A percentile compares a stretch with the other conserved stretches of the same genome.
Conservation (phyloP, 257 asterid genomes). For the Echium plantagineum region DNA sequence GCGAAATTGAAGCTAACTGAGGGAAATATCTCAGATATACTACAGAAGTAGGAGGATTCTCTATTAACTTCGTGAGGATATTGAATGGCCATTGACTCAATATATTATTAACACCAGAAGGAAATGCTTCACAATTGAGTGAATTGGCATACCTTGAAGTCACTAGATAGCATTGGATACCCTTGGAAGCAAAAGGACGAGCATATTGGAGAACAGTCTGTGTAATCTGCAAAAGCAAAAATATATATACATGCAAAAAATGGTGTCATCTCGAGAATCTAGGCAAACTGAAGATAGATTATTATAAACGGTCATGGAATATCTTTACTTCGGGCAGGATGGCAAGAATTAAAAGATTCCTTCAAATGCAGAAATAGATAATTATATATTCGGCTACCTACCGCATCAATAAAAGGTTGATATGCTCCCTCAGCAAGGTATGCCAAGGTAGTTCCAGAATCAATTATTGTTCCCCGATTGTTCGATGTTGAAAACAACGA, state of each 20-base stretch:
- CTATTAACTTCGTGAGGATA: too few relatives aligned
- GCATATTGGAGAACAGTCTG: slow-evolving; percentile 50
- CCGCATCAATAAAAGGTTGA: slow-evolving; percentile 73
- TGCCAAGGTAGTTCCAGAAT: slow-evolving; percentile 94
- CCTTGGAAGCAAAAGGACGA: slow-evolving; percentile 48
- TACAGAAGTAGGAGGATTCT: slow-evolving; percentile 13
- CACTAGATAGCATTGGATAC: slow-evolving; percentile 70
- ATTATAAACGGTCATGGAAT: too few relatives aligned
- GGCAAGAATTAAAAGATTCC: too few relatives aligned
- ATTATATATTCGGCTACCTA: slow-evolving; percentile 24
- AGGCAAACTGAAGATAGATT: too few relatives aligned
- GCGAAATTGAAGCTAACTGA: slow-evolving; percentile 65
- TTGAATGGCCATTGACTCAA: too few relatives aligned
- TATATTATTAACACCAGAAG: background rate
- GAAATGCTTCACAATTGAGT: background rate
- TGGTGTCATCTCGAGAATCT: too few relatives aligned
- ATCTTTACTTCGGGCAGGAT: too few relatives aligned
- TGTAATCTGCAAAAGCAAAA: slow-evolving; percentile 40
- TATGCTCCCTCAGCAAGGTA: slow-evolving; percentile 86
- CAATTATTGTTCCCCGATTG: slow-evolving; percentile 82
- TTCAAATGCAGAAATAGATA: background rate
- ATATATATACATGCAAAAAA: background rate
- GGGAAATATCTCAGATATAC: slow-evolving; percentile 69
- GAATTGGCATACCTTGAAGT: slow-evolving; percentile 74
- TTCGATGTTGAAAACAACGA: slow-evolving; percentile 62